Percentiles rank a stretch among this genome's conserved stretches.
Evolutionary conservation across 805 yeast species (phyloP).

Genomic region (Scheffersomyces amazonensis): DNA sequence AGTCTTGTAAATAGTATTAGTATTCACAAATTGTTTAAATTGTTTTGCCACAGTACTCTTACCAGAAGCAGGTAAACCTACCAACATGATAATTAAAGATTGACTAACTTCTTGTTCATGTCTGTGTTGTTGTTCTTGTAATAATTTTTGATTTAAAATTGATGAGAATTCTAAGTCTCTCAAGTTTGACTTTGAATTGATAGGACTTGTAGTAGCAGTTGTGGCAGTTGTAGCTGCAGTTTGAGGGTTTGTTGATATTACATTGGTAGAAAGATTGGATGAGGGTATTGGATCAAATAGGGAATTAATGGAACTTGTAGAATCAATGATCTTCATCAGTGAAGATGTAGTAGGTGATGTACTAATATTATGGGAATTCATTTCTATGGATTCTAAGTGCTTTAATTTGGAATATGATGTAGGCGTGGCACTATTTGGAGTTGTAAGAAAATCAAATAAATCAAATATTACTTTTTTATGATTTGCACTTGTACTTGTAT

Average conservation of each 20-base stretch:
- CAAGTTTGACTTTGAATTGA: neutral
- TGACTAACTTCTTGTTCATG: neutral
- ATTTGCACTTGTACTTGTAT: no score
- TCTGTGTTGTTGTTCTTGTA: neutral
- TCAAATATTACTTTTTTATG: slow-evolving; percentile 2
- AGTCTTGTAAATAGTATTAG: slow-evolving; percentile 17
- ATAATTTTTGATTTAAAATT: slow-evolving; percentile 1
- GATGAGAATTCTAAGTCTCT: slow-evolving; percentile 5
- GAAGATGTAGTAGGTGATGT: neutral
- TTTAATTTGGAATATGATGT: neutral
- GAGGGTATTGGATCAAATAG: slow-evolving; percentile 26
- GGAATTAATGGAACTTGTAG: slow-evolving; percentile 25
- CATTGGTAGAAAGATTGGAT: slow-evolving; percentile 6
- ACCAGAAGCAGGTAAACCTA: slow-evolving; percentile 43
- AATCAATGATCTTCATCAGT: slow-evolving; percentile 3
- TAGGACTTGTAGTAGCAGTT: slow-evolving; percentile 4
- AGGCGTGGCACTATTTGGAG: no score
- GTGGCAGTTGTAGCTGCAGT: slow-evolving; percentile 2
- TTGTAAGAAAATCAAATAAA: slow-evolving; percentile 1
- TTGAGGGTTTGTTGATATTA: neutral
- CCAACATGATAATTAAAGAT: slow-evolving; percentile 21
- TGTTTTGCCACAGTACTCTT: slow-evolving; percentile 38
- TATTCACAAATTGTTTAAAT: slow-evolving; percentile 25
- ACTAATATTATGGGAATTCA: neutral
- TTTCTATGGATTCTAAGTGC: neutral